A percentile compares a stretch with the other conserved stretches of the same genome.
Evolutionary conservation across 2,329 filamentous ascomycete species (phyloP).

Genomic region (Aspergillus ibericus): DNA sequence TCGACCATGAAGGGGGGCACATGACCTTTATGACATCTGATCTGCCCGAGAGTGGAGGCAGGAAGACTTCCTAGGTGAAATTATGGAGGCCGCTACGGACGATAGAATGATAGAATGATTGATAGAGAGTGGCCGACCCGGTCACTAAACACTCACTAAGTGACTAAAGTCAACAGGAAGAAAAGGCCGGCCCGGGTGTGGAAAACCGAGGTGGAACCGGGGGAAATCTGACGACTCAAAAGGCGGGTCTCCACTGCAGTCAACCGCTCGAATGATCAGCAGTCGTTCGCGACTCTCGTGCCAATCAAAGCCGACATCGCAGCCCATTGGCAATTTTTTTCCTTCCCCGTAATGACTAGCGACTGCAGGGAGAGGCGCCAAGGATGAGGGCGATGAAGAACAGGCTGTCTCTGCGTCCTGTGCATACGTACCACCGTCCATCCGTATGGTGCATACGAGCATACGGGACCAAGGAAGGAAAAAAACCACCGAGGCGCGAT

Average conservation of each 20-base stretch:
- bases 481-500: conserved; percentile 16
- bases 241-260: conserved; percentile 15
- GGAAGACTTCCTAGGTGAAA: neutral
- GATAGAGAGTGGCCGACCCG: neutral
- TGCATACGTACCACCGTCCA: neutral
- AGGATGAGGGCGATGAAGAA: neutral
- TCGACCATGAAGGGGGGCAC: neutral
- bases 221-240: conserved; percentile 15
- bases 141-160: no score
- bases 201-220: conserved; percentile 10
- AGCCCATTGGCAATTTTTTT: conserved; percentile 5
- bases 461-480: neutral
- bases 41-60: neutral
- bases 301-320: conserved; percentile 13
- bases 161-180: neutral
- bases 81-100: neutral
- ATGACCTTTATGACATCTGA: conserved; percentile 13
- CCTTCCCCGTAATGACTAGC: neutral
- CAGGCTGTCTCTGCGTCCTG: neutral
- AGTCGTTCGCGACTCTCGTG: conserved; percentile 10
- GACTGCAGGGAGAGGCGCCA: conserved; percentile 8
- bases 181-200: conserved; percentile 5
- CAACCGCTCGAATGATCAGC: conserved; percentile 20
- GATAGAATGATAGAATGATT: neutral
- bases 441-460: neutral